A percentile compares a stretch with the other conserved stretches of the same genome.
Conservation (phyloP, 176 grass and related monocot genomes). For the Cymbopogon citratus region DNA sequence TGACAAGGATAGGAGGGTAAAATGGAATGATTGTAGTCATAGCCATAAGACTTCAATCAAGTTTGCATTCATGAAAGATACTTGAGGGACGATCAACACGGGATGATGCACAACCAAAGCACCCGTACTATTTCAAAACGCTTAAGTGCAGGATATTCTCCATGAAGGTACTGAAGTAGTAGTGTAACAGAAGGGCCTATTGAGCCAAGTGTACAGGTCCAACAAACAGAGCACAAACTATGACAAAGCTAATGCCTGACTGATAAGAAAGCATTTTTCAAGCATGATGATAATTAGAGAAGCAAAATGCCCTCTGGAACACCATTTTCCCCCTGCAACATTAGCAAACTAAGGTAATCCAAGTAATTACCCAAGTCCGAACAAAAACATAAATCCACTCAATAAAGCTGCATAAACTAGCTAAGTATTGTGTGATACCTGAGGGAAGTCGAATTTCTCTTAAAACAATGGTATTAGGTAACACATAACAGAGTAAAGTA, state of each 20-base stretch:
- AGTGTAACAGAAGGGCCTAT: background rate
- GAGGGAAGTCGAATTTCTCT: background rate
- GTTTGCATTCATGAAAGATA: background rate
- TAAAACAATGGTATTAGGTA: background rate
- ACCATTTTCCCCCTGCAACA: background rate
- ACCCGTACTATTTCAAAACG: background rate
- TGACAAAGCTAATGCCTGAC: background rate
- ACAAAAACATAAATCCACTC: background rate
- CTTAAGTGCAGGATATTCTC: background rate
- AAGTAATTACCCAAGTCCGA: background rate
- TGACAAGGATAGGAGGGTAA: background rate
- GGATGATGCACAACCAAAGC: background rate
- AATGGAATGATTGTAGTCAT: background rate
- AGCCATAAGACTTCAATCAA: background rate
- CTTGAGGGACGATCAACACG: background rate
- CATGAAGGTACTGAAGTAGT: background rate
- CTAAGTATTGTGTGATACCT: background rate
- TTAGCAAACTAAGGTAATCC: background rate
- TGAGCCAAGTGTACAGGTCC: background rate
- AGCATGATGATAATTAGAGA: background rate
- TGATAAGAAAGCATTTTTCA: background rate
- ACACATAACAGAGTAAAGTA: constrained; percentile 11
- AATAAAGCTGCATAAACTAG: background rate
- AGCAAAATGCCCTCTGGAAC: background rate
- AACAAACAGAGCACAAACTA: background rate